These are phyloP conservation scores for Hymenoscyphus infarciens DNA, from an alignment of 2,329 filamentous ascomycete species.

Conservation along the genomic window DNA sequence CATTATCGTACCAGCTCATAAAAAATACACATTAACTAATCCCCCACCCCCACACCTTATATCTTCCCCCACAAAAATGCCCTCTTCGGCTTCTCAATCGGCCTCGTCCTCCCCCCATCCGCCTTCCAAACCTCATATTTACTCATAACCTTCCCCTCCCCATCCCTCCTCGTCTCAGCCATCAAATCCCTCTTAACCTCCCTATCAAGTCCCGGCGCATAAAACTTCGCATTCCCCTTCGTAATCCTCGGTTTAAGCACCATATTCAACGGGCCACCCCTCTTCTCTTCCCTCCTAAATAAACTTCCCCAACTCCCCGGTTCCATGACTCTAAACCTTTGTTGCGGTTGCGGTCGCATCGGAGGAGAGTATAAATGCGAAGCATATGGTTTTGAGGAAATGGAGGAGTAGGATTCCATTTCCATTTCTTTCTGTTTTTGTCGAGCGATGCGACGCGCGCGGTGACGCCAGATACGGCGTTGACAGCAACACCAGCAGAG, in stretches of 20 bases:
- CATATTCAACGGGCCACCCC: neutral
- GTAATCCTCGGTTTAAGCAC: neutral
- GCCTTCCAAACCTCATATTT: neutral
- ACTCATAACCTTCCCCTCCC: neutral
- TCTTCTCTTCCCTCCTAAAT: neutral
- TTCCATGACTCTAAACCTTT: neutral
- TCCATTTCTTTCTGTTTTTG: neutral
- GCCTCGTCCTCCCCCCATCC: neutral
- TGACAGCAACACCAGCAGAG: slow-evolving; percentile 10
- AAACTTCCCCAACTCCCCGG: neutral
- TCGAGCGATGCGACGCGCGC: neutral
- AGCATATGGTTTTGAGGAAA: neutral
- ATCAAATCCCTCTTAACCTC: neutral
- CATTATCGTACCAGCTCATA: neutral
- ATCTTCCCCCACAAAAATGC: neutral
- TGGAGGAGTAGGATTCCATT: neutral
- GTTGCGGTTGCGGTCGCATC: too few relatives aligned
- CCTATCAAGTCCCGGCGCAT: slow-evolving; percentile 7
- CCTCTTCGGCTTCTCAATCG: neutral
- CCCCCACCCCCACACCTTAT: neutral
- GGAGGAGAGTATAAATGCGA: too few relatives aligned
- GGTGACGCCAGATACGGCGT: slow-evolving; percentile 1
- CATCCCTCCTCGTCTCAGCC: neutral
- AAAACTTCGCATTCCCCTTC: slow-evolving; percentile 13
- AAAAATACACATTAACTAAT: neutral